Base-by-base conservation (phyloP, 352 stramenopile genomes). In the Phytophthora nicotianae region DNA sequence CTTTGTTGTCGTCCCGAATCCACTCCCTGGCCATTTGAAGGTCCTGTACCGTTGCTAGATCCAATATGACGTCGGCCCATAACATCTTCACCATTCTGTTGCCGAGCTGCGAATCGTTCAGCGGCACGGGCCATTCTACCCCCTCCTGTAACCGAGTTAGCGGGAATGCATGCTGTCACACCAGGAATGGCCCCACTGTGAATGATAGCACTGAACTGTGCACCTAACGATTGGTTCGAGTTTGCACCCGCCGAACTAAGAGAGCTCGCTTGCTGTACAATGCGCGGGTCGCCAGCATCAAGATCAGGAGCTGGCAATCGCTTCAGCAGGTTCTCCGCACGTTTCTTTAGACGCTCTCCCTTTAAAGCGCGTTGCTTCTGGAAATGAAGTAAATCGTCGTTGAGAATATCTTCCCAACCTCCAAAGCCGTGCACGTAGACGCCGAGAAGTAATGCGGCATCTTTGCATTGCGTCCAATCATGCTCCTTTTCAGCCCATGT, bases 391-490 rank as follows among this genome's bases (percentile, higher is more conserved):
- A 88, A 71, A 17, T 91, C 83, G 57, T 95, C 87, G 49, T 90
- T 90, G 23, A 95, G 37, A 38, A 95, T 93, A 45, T 94, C 85
- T 74, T 95, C 87, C 87, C 87, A 95, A 5, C 75, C 79, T 49
- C 87, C 83, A 72, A 95, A 94, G 17, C 87, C 87, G 53, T 95
- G 87, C 6, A 95, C 72, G 62, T 93, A 91, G 20, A 95, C 86
- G 19, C 87, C 87, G 13, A 95, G 68, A 19, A 95, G 72, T 48
- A 95, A 53, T 21, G 85, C 80, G n/a, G 84, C 68, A 60, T 95
- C 87, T 35, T 95, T 95, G 46, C 77, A 79, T 32, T 70, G 73
- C 20, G 72, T 84, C 87, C 87, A 95, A 61, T 93, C 82, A 45
- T 92, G 81, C 42, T 93, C 87, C 23, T 91, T 89, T 58, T 95